Conservation (phyloP, 495 filamentous ascomycete species). For the Talaromyces liani region DNA sequence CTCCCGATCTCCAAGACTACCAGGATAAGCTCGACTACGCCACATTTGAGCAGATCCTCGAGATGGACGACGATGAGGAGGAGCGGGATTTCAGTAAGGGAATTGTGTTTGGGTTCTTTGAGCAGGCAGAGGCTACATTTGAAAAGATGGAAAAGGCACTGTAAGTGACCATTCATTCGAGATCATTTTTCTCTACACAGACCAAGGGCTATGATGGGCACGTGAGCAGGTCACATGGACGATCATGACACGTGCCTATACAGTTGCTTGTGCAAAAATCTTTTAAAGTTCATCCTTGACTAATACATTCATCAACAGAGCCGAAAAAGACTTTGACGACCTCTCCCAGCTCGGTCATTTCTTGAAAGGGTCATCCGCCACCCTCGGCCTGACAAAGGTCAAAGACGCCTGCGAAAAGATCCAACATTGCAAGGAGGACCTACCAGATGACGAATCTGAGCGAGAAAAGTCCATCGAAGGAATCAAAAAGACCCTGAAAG, state of each 20-base stretch:
- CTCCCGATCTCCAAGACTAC: slow-evolving; percentile 41
- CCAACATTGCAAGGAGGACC: slow-evolving; percentile 66
- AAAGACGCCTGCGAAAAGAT: slow-evolving; percentile 94
- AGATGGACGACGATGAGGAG: slow-evolving; percentile 87
- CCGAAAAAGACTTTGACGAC: slow-evolving; percentile 53
- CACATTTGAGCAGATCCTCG: slow-evolving; percentile 91
- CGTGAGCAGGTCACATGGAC: slow-evolving; percentile 4
- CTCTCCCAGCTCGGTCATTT: slow-evolving; percentile 89
- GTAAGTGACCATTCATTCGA: slow-evolving; percentile 46
- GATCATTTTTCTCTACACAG: not conserved
- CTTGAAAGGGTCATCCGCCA: slow-evolving; percentile 96
- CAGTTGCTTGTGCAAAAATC: not conserved
- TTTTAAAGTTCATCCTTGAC: not conserved
- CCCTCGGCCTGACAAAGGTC: slow-evolving; percentile 85
- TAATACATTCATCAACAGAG: slow-evolving; percentile 35
- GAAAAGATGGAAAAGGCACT: slow-evolving; percentile 71
- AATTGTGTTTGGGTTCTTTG: slow-evolving; percentile 89
- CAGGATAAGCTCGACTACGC: slow-evolving; percentile 66
- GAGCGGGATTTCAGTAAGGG: slow-evolving; percentile 71
- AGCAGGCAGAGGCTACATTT: slow-evolving; percentile 84
- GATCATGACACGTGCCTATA: slow-evolving; percentile 4
- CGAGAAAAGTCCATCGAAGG: slow-evolving; percentile 55
- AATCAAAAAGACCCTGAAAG: slow-evolving; percentile 60
- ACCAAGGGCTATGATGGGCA: not conserved
- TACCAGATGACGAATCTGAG: slow-evolving; percentile 55